Conservation (phyloP, 768 basidiomycete species). For the Xerocomellus intermedius region DNA sequence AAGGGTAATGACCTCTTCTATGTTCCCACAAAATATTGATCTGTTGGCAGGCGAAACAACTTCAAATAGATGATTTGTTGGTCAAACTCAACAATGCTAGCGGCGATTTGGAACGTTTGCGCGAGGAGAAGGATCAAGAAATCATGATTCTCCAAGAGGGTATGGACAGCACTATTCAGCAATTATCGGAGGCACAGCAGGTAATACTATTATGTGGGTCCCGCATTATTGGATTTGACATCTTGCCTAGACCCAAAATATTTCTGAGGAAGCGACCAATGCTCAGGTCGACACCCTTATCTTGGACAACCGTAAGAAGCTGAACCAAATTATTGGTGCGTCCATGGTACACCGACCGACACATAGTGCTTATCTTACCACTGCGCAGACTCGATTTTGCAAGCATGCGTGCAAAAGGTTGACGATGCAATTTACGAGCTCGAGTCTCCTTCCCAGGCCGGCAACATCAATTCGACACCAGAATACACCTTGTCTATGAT, state of each 20-base stretch:
- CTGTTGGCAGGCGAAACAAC: conserved; percentile 76
- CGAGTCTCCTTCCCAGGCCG: conserved; percentile 91
- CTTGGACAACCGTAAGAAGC: conserved; percentile 94
- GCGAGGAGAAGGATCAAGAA: conserved; percentile 97
- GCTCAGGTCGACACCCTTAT: conserved; percentile 98
- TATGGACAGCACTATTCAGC: conserved; percentile 88
- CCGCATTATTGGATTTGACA: not conserved
- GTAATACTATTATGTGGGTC: conserved; percentile 39
- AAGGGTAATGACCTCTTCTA: conserved; percentile 50
- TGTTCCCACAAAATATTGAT: conserved; percentile 11
- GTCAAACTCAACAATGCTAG: conserved; percentile 72
- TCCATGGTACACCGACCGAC: conserved; percentile 4
- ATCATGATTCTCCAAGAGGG: conserved; percentile 94
- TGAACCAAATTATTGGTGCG: conserved; percentile 93
- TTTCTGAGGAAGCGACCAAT: conserved; percentile 86
- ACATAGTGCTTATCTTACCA: conserved; percentile 10
- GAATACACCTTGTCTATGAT: conserved; percentile 99
- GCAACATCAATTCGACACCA: conserved; percentile 96
- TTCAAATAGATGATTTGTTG: conserved; percentile 92
- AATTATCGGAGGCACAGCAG: conserved; percentile 83
- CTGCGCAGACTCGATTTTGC: conserved; percentile 84
- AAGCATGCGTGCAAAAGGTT: conserved; percentile 94
- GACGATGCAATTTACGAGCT: conserved; percentile 98
- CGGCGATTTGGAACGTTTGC: conserved; percentile 73
- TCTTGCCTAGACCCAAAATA: conserved; percentile 64